These are phyloP conservation scores for Kandelia obovata DNA, from an alignment of 345 rosid genomes.

Conservation along the genomic window DNA sequence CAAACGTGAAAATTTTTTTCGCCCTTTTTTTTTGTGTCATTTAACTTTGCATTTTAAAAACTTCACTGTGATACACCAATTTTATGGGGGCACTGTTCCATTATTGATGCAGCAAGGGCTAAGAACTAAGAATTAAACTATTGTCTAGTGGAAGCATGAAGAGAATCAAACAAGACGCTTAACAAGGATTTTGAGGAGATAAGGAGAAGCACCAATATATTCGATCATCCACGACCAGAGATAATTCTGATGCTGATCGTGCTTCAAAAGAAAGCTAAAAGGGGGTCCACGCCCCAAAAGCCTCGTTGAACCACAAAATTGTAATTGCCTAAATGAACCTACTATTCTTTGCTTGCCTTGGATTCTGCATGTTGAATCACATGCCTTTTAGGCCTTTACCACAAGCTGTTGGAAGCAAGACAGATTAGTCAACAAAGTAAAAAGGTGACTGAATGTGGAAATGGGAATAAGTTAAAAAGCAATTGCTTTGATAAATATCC, in stretches of 20 bases:
- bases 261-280: slow-evolving; percentile 30
- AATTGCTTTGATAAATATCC: no score
- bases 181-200: slow-evolving; percentile 24
- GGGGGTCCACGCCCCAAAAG: slow-evolving; percentile 16
- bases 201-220: slow-evolving; percentile 21
- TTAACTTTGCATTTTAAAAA: neutral
- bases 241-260: slow-evolving; percentile 19
- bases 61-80: neutral
- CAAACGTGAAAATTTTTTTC: no score
- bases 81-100: neutral
- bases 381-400: slow-evolving; percentile 20
- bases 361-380: slow-evolving; percentile 12
- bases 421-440: neutral
- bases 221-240: slow-evolving; percentile 12
- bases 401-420: neutral
- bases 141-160: slow-evolving; percentile 20
- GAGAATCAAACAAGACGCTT: slow-evolving; percentile 18
- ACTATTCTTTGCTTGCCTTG: slow-evolving; percentile 42
- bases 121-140: slow-evolving; percentile 14
- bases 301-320: neutral
- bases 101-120: neutral
- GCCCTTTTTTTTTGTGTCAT: no score
- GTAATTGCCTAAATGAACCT: slow-evolving; percentile 5
- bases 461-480: no score
- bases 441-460: neutral